Base-by-base conservation (phyloP, 1,139 yeast genomes). In the Diutina pseudorugosa region DNA sequence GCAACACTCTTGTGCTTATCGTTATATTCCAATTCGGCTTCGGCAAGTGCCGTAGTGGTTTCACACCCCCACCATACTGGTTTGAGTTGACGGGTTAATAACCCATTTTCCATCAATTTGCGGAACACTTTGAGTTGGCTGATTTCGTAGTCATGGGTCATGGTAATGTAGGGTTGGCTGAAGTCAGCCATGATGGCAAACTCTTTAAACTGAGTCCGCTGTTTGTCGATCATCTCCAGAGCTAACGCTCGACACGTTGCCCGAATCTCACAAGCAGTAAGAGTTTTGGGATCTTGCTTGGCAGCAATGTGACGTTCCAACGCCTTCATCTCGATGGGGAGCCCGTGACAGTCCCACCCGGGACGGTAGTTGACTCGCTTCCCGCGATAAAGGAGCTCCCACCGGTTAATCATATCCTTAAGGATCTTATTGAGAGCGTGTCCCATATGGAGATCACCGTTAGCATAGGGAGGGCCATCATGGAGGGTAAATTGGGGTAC, bases 311-410 rank as follows among this genome's bases (percentile, higher is more conserved):
- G 66, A 87, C 67, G 0, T 27, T 45, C 49, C 40, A 45, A 45
- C 19, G 95, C 95, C 60, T 89, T 89, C 65, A 88, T 73, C 65
- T 93, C 99, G 57, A 93, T 93, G 1, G 99, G 99, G 40, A 93
- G 71, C 0, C 99, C 99, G 69, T 93, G 99, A 62, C 98, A 93
- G 65, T 93, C 99, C 98, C 98, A 93, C 0, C 99, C 99, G 0
- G 98, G 97, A 50, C 76, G 75, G 62, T 88, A 93, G 53, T 76
- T 72, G 5, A 93, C 79, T 50, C 73, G 73, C 56, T 79, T 76
- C 23, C 90, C 85, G 48, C 72, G 67, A 56, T 65, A 59, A 51
- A 85, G 66, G 45, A 91, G 69, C 61, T 88, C 82, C 60, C 73
- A 83, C 52, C 99, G 72, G 57, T 81, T 81, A 53, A 91, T 80